Base-by-base conservation (phyloP, 306 rosid species). In the Quercus wislizeni region DNA sequence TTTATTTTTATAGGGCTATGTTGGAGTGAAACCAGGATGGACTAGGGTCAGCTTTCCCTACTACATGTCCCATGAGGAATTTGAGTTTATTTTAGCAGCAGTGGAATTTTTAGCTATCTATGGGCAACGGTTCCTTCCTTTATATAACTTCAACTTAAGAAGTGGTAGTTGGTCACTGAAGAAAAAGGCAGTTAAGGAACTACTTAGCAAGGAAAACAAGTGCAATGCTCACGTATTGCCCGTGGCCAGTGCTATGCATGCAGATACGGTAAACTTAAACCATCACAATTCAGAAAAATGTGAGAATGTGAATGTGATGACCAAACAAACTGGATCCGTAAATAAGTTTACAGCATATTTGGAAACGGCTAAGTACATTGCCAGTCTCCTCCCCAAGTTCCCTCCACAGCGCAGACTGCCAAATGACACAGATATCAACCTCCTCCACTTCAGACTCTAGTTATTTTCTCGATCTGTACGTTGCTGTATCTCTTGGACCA, bases 11-110 rank as follows among this genome's bases (percentile, higher is more conserved):
- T 15, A 91, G 94, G 97, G 98, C 3, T 89, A 90, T 57, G 79
- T 82, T 19, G 97, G 98, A 82, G 83, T 87, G 1, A 92, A 90
- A 83, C 97, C 98, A 2, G 97, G 97, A 78, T 94, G 98, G 98
- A 89, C 94, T 21, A 73, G 97, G 83, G 81, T 94, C 58, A 92
- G 97, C 77, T 94, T 94, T 69, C 97, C 98, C 13, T 92, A 92
- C 84, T 92, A 90, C 86, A 89, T 90, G 88, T 76, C 86, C 13
- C 84, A 86, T 7, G 91, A 87, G 10, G 97, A 92, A 74, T 88
- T 92, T 63, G 97, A 94, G 76, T 94, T 87, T 88, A 90, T 92
- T 80, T 31, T 88, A 79, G 73, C 58, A 27, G 91, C 97, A 8
- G 62, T 94, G 76, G 97, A 94, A 76, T 92, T 90, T 79, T 28